Evolutionary conservation across 2,329 filamentous ascomycete genomes (phyloP), one percentile per base, ranked within the genome.

Genomic region (Cryphonectria radicalis): DNA sequence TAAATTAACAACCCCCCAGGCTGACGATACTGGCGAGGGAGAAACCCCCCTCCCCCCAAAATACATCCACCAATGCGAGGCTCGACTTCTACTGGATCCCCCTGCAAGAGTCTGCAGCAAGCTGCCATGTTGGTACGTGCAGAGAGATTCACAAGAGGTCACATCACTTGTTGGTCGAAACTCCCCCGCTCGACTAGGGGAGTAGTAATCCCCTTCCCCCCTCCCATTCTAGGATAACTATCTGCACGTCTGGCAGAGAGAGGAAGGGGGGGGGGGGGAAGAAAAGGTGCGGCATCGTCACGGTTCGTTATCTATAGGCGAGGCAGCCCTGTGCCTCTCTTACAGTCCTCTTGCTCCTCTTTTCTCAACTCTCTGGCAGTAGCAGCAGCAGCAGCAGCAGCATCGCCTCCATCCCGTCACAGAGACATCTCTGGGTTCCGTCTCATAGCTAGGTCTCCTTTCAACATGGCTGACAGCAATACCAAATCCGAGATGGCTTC

Each of bases 61-160:
- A 50, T n/a, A 50, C 55, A 59, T 59, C 55, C 55, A 35, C 55
- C 28, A 59, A 59, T 59, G 53, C n/a, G 53, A 57, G 53, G 5
- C 53, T 6, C 53, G 13, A 6, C 25, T 28, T 57, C 53, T 57
- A 32, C 28, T 32, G 55, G 25, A 50, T 50, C 25, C n/a, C 53
- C 25, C 28, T 59, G 55, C 28, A 19, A 59, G 25, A 59, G 11
- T 0, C 28, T 59, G 55, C 55, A 32, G 28, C 13, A 35, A 17
- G 53, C 53, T 57, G 53, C 53, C 53, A 57, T 57, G 25, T 57
- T 6, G 5, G 53, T 14, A 57, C 53, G 5, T 14, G 53, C 25
- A 19, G 53, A 55, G 53, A 55, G 19, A 57, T 32, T 32, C 32
- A 32, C 32, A 32, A 32, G 32, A 32, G 53, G 53, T 57, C n/a